Conservation (phyloP, 2,329 filamentous ascomycete species). For the Metarhizium robertsii region DNA sequence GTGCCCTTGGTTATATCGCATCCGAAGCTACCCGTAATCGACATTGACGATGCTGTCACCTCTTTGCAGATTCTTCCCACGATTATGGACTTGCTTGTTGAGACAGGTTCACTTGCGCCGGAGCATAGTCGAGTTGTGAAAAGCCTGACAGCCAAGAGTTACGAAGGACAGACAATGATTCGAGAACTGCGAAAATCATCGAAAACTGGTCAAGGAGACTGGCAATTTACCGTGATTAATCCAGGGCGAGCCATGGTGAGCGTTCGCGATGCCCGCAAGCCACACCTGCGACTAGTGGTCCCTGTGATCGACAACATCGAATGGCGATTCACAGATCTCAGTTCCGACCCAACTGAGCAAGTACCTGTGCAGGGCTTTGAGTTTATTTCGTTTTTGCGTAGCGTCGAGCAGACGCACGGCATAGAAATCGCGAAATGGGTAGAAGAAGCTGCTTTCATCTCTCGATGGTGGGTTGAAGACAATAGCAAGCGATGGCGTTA, state of each 20-base stretch:
- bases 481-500: slow-evolving; percentile 25
- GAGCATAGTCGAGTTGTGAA: slow-evolving; percentile 15
- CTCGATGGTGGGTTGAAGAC: slow-evolving; percentile 25
- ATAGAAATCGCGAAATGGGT: slow-evolving; percentile 19
- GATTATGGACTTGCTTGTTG: slow-evolving; percentile 23
- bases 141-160: slow-evolving; percentile 19
- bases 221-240: slow-evolving; percentile 25
- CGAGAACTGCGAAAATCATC: slow-evolving; percentile 16
- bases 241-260: slow-evolving; percentile 23
- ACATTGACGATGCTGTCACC: slow-evolving; percentile 21
- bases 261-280: slow-evolving; percentile 21
- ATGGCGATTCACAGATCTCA: slow-evolving; percentile 20
- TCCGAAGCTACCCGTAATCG: slow-evolving; percentile 20
- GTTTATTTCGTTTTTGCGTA: slow-evolving; percentile 12
- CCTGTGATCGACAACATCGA: slow-evolving; percentile 21
- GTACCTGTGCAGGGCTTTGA: slow-evolving; percentile 16
- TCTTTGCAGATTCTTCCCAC: slow-evolving; percentile 25
- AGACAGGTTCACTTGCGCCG: slow-evolving; percentile 21
- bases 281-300: slow-evolving; percentile 20
- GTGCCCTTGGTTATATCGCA: slow-evolving; percentile 24
- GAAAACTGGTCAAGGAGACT: slow-evolving; percentile 15
- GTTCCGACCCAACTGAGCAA: slow-evolving; percentile 19
- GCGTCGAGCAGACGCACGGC: slow-evolving; percentile 13
- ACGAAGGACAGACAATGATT: slow-evolving; percentile 26
- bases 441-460: slow-evolving; percentile 23